Conservation (phyloP, 768 basidiomycete species). For the Tephrocybe rancida region DNA sequence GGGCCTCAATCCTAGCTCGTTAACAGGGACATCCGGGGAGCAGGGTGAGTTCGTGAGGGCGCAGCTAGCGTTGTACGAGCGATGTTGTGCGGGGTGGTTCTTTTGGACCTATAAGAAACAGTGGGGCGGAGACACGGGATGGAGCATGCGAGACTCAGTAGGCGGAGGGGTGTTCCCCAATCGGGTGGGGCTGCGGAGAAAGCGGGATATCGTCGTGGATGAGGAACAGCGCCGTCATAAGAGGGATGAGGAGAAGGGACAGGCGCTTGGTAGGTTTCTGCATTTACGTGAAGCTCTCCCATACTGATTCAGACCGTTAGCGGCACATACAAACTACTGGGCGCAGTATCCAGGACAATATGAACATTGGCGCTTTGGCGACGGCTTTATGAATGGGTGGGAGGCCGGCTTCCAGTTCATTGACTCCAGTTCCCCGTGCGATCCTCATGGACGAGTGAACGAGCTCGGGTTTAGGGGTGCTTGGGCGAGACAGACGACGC, state of each 20-base stretch:
- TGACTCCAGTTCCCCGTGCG: constrained; percentile 14
- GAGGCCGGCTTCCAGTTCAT: constrained; percentile 67
- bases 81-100: constrained; percentile 71
- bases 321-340: constrained; percentile 42
- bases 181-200: constrained; percentile 44
- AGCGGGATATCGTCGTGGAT: constrained; percentile 19
- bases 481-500: constrained; percentile 52
- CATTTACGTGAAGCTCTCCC: constrained; percentile 12
- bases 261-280: constrained; percentile 31
- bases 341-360: constrained; percentile 55
- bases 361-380: constrained; percentile 67
- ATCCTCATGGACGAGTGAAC: constrained; percentile 30
- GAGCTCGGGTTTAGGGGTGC: constrained; percentile 68
- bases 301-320: constrained; percentile 24
- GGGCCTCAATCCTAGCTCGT: constrained; percentile 66
- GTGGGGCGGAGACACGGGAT: constrained; percentile 65
- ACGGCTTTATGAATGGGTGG: constrained; percentile 74
- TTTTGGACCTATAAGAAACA: constrained; percentile 88
- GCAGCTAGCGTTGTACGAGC: constrained; percentile 68
- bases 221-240: constrained; percentile 19
- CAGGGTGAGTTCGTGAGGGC: constrained; percentile 54
- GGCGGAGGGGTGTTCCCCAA: constrained; percentile 62
- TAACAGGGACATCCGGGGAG: constrained; percentile 40
- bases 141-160: constrained; percentile 71
- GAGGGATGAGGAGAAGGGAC: constrained; percentile 28